Conservation (phyloP, 768 basidiomycete genomes). For the Boletus insuetus region DNA sequence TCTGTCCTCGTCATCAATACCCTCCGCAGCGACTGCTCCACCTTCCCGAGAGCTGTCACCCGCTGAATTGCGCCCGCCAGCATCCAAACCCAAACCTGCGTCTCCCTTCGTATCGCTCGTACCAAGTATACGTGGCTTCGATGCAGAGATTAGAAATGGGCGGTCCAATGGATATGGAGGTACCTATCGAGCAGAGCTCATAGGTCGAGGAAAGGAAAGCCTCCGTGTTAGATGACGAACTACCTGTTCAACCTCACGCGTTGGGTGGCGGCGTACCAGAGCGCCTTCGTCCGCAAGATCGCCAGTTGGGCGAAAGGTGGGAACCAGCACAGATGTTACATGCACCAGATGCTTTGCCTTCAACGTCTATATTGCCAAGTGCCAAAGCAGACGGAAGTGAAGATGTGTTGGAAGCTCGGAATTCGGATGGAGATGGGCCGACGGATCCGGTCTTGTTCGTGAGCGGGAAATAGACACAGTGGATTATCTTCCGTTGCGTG, state of each 20-base stretch:
- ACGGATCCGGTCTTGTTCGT: conserved; percentile 69
- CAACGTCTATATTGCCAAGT: conserved; percentile 57
- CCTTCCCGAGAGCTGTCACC: conserved; percentile 10
- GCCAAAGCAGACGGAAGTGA: conserved; percentile 63
- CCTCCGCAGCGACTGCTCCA: conserved; percentile 32
- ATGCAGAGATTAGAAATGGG: conserved; percentile 42
- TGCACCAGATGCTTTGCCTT: conserved; percentile 30
- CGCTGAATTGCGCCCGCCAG: conserved; percentile 17
- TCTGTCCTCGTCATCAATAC: conserved; percentile 39
- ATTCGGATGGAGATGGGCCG: conserved; percentile 61
- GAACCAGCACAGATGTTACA: conserved; percentile 22
- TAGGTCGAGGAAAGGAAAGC: conserved; percentile 50
- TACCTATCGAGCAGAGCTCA: conserved; percentile 49
- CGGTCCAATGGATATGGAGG: conserved; percentile 49
- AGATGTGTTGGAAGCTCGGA: conserved; percentile 72
- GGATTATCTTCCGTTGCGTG: conserved; percentile 78
- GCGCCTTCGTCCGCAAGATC: conserved; percentile 56
- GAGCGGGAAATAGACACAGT: conserved; percentile 68
- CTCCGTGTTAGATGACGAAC: conserved; percentile 40
- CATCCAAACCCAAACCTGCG: conserved; percentile 15
- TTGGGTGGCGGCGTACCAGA: conserved; percentile 64
- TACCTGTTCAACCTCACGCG: conserved; percentile 45
- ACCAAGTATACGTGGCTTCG: conserved; percentile 50
- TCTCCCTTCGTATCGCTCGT: conserved; percentile 43
- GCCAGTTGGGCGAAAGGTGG: conserved; percentile 16